These are phyloP conservation scores for Trichoderma hamatum DNA, from an alignment of 2,329 filamentous ascomycete species.

Conservation along the genomic window DNA sequence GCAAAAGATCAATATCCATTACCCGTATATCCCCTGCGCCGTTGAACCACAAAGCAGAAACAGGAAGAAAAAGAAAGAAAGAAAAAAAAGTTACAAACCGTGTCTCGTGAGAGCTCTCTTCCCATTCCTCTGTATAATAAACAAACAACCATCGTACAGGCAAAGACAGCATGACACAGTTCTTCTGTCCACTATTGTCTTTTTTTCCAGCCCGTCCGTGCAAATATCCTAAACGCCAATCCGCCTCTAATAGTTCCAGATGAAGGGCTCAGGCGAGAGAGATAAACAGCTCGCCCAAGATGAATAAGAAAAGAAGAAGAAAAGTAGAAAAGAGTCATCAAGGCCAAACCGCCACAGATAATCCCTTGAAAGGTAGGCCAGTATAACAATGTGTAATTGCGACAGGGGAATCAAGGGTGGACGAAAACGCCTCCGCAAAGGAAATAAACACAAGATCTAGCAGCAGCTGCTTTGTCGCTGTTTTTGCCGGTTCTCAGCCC, in stretches of 20 bases:
- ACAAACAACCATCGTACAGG: background rate
- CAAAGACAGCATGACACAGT: background rate
- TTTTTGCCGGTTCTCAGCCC: slow-evolving; percentile 32
- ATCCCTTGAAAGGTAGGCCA: background rate
- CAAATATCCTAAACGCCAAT: slow-evolving; percentile 25
- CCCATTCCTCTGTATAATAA: slow-evolving; percentile 19
- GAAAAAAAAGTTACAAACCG: slow-evolving; percentile 17
- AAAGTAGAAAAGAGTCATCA: background rate
- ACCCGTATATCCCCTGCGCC: background rate
- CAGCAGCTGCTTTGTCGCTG: slow-evolving; percentile 39
- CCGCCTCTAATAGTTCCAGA: background rate
- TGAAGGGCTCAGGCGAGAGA: background rate
- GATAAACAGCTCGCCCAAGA: background rate
- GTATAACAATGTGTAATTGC: background rate
- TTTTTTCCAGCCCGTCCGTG: slow-evolving; percentile 1
- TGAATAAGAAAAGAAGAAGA: background rate
- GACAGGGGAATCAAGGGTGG: background rate
- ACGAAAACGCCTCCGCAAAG: background rate
- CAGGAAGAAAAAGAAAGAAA: slow-evolving; percentile 21
- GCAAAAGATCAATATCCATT: background rate
- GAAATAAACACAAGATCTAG: background rate
- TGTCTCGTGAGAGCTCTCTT: slow-evolving; percentile 28
- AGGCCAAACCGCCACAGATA: background rate
- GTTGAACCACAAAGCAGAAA: slow-evolving; percentile 24
- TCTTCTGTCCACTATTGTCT: background rate